These are phyloP conservation scores for Heritiera littoralis DNA, from an alignment of 345 rosid genomes.

Conservation along the genomic window DNA sequence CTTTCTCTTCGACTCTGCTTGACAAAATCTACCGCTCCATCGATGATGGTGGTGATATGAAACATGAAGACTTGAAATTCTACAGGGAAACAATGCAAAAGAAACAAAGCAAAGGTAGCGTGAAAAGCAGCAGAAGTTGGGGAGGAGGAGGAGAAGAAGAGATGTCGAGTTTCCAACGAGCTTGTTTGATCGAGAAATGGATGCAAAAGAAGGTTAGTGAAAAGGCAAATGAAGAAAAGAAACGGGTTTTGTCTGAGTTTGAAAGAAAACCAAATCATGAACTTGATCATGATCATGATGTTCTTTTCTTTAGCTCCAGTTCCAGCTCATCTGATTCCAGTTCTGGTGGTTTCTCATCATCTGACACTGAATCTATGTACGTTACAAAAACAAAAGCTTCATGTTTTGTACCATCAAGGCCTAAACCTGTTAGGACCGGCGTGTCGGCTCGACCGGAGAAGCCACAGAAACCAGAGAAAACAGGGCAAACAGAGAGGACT, in stretches of 20 bases:
- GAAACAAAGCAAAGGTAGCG: slow-evolving; percentile 33
- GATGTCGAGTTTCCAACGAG: slow-evolving; percentile 33
- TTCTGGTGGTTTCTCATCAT: slow-evolving; percentile 73
- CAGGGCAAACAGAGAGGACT: slow-evolving; percentile 34
- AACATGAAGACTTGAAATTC: slow-evolving; percentile 38
- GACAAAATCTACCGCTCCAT: slow-evolving; percentile 91
- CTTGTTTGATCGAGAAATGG: slow-evolving; percentile 47
- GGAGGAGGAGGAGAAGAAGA: slow-evolving; percentile 18
- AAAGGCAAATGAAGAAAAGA: slow-evolving; percentile 17
- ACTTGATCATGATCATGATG: slow-evolving; percentile 49
- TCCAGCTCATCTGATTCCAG: slow-evolving; percentile 81
- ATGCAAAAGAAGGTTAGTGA: slow-evolving; percentile 40
- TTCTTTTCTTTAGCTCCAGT: slow-evolving; percentile 57
- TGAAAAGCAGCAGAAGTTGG: slow-evolving; percentile 20
- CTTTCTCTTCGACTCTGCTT: slow-evolving; percentile 88
- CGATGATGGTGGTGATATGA: slow-evolving; percentile 50
- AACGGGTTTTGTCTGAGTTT: slow-evolving; percentile 26
- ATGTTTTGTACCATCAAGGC: slow-evolving; percentile 37
- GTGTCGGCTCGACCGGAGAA: slow-evolving; percentile 36
- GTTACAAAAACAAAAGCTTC: slow-evolving; percentile 41
- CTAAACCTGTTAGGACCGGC: slow-evolving; percentile 48
- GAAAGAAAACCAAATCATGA: slow-evolving; percentile 34
- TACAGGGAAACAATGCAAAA: slow-evolving; percentile 41
- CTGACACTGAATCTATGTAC: slow-evolving; percentile 65
- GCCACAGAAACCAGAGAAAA: slow-evolving; percentile 29